A percentile compares a stretch with the other conserved stretches of the same genome.
These are phyloP conservation scores for Eutypella sp. DNA, from an alignment of 2,329 filamentous ascomycete species.

Conservation along the genomic window DNA sequence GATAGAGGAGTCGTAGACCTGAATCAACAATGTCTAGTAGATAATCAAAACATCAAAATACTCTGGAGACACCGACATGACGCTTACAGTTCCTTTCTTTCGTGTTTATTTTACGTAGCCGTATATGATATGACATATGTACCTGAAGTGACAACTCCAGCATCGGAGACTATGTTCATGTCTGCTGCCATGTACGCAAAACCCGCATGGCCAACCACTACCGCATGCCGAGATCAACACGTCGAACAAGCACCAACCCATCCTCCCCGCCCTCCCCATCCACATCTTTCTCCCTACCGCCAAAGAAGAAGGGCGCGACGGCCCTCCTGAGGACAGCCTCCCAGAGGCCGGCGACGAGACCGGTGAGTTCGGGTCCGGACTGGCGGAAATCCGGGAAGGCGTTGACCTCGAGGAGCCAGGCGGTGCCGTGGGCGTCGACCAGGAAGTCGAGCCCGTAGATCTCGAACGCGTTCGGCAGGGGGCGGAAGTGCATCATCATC, in stretches of 20 bases:
- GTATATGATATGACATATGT: too few species aligned
- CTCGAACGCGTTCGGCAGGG: constrained; percentile 84
- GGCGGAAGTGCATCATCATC: constrained; percentile 89
- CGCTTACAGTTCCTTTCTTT: too few species aligned
- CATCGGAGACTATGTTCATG: too few species aligned
- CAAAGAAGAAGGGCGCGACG: constrained; percentile 63
- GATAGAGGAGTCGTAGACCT: too few species aligned
- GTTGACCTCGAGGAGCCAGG: constrained; percentile 87
- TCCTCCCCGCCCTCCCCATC: constrained; percentile 17
- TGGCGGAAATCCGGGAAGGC: constrained; percentile 95
- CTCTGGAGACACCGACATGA: too few species aligned
- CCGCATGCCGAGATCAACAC: constrained; percentile 44
- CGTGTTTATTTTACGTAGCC: too few species aligned
- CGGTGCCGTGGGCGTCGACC: constrained; percentile 58
- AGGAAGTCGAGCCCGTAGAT: constrained; percentile 89
- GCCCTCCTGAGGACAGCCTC: constrained; percentile 64
- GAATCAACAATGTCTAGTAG: too few species aligned
- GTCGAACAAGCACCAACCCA: constrained; percentile 42
- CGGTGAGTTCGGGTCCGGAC: constrained; percentile 71
- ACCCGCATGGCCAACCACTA: constrained; percentile 2
- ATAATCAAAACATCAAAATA: too few species aligned
- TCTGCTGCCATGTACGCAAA: neutral
- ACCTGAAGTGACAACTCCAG: too few species aligned
- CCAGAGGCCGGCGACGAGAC: constrained; percentile 72
- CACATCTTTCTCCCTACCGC: constrained; percentile 14